These are phyloP conservation scores for Aspergillus conjunctus DNA, from an alignment of 495 filamentous ascomycete genomes.

Conservation along the genomic window DNA sequence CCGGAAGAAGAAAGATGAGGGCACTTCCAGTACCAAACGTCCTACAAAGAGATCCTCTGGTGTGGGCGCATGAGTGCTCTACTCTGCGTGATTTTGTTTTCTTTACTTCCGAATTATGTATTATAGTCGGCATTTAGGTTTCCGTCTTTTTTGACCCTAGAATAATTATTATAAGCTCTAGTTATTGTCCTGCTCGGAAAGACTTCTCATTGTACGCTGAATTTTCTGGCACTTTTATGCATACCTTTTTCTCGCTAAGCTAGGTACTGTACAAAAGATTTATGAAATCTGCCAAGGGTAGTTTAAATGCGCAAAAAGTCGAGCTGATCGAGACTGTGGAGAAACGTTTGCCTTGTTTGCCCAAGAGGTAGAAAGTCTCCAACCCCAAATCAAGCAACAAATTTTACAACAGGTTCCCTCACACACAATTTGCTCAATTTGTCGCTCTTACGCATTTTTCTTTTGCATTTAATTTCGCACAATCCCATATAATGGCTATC, in stretches of 20 bases:
- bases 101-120: slow-evolving; percentile 8
- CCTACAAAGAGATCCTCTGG: slow-evolving; percentile 39
- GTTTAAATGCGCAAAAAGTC: too few relatives aligned
- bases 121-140: neutral
- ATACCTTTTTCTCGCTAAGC: too few relatives aligned
- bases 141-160: neutral
- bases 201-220: neutral
- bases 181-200: neutral
- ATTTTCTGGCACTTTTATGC: too few relatives aligned
- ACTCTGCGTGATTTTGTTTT: neutral
- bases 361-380: slow-evolving; percentile 18
- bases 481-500: slow-evolving; percentile 64
- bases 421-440: neutral
- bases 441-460: neutral
- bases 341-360: slow-evolving; percentile 28
- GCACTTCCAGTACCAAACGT: slow-evolving; percentile 33
- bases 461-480: neutral
- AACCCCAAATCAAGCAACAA: slow-evolving; percentile 9
- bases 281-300: too few relatives aligned
- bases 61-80: slow-evolving; percentile 20
- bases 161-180: neutral
- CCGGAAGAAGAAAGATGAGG: slow-evolving; percentile 68
- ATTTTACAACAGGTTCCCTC: neutral
- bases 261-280: too few relatives aligned
- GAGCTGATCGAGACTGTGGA: too few relatives aligned